Evolutionary conservation across 805 yeast genomes (phyloP), one percentile per base, ranked within the genome.

Genomic region (Vanderwaltozyma yarrowii): DNA sequence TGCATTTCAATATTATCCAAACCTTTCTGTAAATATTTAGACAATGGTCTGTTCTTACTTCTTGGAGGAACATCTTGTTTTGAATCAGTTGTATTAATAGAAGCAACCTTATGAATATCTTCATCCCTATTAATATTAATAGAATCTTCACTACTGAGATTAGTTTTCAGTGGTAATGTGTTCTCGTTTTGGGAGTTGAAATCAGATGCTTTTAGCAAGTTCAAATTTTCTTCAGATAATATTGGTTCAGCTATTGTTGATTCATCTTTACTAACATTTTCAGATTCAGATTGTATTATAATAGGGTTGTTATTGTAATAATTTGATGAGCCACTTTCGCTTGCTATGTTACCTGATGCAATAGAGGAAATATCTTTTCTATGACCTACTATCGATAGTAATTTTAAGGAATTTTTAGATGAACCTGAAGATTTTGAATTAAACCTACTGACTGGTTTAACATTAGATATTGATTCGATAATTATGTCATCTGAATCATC

Each of bases 51-150:
- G 16, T 54, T 50, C 36, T 47, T 52, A 36, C 45, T 59, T 41
- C 64, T 50, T 28, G 57, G 58, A 5, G 65, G 65, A 10, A 54
- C 48, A 2, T 53, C 46, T 7, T 61, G 63, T 27, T 50, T 49
- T 14, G n/a, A 9, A 24, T 24, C 27, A 24, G 27, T 10, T 8
- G n/a, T 4, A 24, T 11, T 12, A 8, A 13, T 8, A 24, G 4
- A 12, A 8, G 4, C 27, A 8, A 13, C n/a, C n/a, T 21, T 6
- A 21, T 7, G 6, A 21, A 21, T 9, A 7, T 6, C 9, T 21
- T 21, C 9, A 7, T 21, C 9, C 9, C 9, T 21, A 21, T 21
- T 21, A 21, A 7, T 9, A n/a, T n/a, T n/a, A n/a, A n/a, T n/a
- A n/a, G n/a, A n/a, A n/a, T n/a, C n/a, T n/a, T n/a, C n/a, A n/a